Evolutionary conservation across 2,329 filamentous ascomycete genomes (phyloP).

Genomic region (Aspergillus spinulosporus): DNA sequence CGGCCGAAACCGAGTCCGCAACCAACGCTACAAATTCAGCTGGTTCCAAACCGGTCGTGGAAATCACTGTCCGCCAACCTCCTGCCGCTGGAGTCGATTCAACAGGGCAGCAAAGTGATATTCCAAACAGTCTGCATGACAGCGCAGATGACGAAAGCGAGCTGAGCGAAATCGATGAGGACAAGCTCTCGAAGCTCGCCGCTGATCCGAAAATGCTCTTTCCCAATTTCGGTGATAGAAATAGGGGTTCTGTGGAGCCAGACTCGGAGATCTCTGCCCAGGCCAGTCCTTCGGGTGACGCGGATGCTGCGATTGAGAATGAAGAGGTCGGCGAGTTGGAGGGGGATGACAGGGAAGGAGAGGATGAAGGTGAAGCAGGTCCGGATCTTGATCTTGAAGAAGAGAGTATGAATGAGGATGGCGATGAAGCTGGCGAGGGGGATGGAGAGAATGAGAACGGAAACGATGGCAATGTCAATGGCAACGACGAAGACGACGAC

Average conservation of each 20-base stretch:
- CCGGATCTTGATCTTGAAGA: conserved; percentile 13
- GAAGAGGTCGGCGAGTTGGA: conserved; percentile 25
- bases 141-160: conserved; percentile 70
- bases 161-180: conserved; percentile 60
- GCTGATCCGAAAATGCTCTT: conserved; percentile 27
- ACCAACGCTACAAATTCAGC: conserved; percentile 40
- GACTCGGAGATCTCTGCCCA: conserved; percentile 29
- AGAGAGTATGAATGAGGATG: conserved; percentile 9
- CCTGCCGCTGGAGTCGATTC: conserved; percentile 48
- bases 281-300: conserved; percentile 25
- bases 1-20: conserved; percentile 25
- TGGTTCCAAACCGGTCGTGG: conserved; percentile 31
- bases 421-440: conserved; percentile 17
- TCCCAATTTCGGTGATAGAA: conserved; percentile 27
- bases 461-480: too few species aligned
- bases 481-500: conserved; percentile 13
- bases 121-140: conserved; percentile 62
- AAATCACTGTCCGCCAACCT: background rate
- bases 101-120: conserved; percentile 49
- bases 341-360: conserved; percentile 22
- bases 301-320: conserved; percentile 9
- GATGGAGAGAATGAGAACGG: conserved; percentile 18
- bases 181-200: conserved; percentile 32
- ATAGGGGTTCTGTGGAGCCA: conserved; percentile 25
- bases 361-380: conserved; percentile 19